Conservation (phyloP, 129 eudicot genomes). For the Oenanthe sinensis region DNA sequence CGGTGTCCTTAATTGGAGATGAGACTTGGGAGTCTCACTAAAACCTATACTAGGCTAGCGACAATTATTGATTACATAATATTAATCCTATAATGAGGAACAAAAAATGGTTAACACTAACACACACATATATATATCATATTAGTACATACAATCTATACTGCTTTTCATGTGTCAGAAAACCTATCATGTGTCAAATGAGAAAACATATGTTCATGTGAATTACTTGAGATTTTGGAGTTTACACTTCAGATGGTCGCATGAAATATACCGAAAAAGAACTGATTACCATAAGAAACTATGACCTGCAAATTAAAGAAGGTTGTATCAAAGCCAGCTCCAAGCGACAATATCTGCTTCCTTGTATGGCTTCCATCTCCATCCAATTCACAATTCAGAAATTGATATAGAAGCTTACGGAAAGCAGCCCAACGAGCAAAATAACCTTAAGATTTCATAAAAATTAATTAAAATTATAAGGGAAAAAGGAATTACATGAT, state of each 20-base stretch:
- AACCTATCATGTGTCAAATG: background rate
- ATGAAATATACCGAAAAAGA: background rate
- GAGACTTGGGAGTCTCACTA: background rate
- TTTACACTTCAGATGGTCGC: background rate
- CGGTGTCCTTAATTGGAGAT: background rate
- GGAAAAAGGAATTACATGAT: background rate
- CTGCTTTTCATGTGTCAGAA: background rate
- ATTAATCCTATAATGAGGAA: background rate
- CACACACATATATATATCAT: background rate
- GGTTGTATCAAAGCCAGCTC: slow-evolving; percentile 98
- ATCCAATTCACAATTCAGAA: slow-evolving; percentile 43
- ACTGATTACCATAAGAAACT: slow-evolving; percentile 17
- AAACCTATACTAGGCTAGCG: background rate
- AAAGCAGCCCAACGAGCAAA: slow-evolving; percentile 95
- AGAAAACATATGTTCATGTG: background rate
- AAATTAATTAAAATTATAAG: background rate
- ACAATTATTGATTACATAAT: background rate
- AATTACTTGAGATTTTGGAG: background rate
- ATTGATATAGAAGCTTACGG: slow-evolving; percentile 70
- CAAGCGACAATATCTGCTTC: slow-evolving; percentile 84
- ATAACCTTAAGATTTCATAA: slow-evolving; percentile 45
- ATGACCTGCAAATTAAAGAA: slow-evolving; percentile 89
- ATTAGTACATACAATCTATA: background rate
- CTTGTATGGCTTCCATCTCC: slow-evolving; percentile 34
- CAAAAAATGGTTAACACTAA: background rate